Evolutionary conservation across 345 rosid species (phyloP).

Genomic region (Acer yangbiense): DNA sequence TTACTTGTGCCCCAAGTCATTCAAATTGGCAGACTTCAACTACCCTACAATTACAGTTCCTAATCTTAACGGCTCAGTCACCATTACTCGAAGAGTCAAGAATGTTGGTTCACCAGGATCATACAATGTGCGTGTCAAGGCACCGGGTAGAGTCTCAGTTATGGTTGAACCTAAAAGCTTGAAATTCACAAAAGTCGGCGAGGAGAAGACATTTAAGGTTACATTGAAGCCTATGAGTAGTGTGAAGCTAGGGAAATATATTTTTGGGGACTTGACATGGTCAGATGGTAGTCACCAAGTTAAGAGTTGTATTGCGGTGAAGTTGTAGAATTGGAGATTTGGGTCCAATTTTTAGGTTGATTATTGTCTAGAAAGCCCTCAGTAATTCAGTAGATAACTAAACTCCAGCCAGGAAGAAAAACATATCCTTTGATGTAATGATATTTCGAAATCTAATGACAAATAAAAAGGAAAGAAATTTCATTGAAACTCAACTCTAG

Average conservation of each 20-base stretch:
- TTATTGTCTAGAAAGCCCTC: too few relatives aligned
- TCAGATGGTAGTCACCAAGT: too few relatives aligned
- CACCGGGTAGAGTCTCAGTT: constrained; percentile 35
- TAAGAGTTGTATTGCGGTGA: too few relatives aligned
- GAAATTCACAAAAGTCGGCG: constrained; percentile 37
- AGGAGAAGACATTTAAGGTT: constrained; percentile 46
- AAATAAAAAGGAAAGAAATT: too few relatives aligned
- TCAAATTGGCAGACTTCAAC: constrained; percentile 39
- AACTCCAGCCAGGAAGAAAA: too few relatives aligned
- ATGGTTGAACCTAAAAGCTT: constrained; percentile 34
- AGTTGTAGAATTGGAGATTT: too few relatives aligned
- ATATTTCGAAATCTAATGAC: neutral
- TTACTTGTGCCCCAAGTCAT: constrained; percentile 33
- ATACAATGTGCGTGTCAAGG: constrained; percentile 28
- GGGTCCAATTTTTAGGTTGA: too few relatives aligned
- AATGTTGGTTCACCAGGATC: constrained; percentile 53
- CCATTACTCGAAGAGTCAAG: constrained; percentile 36
- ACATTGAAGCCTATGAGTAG: constrained; percentile 10
- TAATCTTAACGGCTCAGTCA: constrained; percentile 17
- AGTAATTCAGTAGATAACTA: too few relatives aligned
- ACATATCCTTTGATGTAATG: neutral
- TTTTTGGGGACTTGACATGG: too few relatives aligned
- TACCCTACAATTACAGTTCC: constrained; percentile 55
- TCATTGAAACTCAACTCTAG: too few relatives aligned
- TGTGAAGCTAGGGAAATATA: too few relatives aligned